phyloP scores from a whole-genome alignment of 2,329 filamentous ascomycete species.

The Fusarium sp. region DNA sequence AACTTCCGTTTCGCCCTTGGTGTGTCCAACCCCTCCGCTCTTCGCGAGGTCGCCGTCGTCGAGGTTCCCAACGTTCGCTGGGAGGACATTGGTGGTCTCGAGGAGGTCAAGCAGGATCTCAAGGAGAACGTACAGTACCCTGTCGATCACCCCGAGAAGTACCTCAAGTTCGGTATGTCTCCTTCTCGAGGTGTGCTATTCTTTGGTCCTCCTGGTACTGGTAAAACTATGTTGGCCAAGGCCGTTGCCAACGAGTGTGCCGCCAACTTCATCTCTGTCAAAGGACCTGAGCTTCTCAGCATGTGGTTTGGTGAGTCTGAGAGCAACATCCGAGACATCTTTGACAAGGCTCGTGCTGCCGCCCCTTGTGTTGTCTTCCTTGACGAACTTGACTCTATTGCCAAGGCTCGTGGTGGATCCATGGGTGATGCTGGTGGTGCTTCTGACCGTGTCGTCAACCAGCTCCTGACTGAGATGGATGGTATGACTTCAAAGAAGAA shows the following conservation, averaged over 20 bases:
- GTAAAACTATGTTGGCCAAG: constrained; percentile 99
- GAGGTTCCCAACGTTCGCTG: constrained; percentile 99
- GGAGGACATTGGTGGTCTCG: constrained; percentile 99
- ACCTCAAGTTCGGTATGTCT: constrained; percentile 99
- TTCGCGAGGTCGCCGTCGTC: constrained; percentile 98
- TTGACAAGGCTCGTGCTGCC: constrained; percentile 98
- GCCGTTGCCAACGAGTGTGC: constrained; percentile 99
- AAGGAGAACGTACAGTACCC: constrained; percentile 99
- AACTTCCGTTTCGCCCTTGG: constrained; percentile 99
- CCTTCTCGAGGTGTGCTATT: constrained; percentile 98
- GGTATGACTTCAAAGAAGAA: constrained; percentile 99
- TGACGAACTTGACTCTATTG: constrained; percentile 97
- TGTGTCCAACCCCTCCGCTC: constrained; percentile 97
- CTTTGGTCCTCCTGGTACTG: constrained; percentile 98
- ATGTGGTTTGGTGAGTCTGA: constrained; percentile 99
- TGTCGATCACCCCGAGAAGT: constrained; percentile 98
- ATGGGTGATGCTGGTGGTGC: constrained; percentile 96
- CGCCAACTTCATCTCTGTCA: constrained; percentile 99
- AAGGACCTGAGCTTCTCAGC: constrained; percentile 96
- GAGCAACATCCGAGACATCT: constrained; percentile 99
- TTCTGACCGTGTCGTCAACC: constrained; percentile 99
- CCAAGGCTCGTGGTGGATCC: constrained; percentile 98
- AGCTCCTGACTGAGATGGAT: constrained; percentile 99
- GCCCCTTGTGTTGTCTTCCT: constrained; percentile 99
- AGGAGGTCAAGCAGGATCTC: constrained; percentile 98